Evolutionary conservation across 345 rosid species (phyloP).

Genomic region (Brassica napus): DNA sequence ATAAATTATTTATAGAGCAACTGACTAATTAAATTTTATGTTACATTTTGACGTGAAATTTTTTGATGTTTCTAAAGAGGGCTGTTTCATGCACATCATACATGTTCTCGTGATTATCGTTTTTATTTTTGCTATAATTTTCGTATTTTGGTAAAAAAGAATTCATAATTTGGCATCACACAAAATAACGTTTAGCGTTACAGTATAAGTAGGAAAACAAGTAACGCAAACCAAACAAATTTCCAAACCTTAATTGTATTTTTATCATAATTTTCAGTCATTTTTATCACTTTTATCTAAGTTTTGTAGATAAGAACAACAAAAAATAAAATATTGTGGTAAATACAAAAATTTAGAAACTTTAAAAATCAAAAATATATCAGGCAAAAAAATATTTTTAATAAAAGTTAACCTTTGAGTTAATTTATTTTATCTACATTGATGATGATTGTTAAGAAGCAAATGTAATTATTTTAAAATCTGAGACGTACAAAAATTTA

Average conservation of each 20-base stretch:
- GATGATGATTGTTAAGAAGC: too few species aligned
- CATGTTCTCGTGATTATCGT: constrained; percentile 19
- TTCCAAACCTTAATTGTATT: not conserved
- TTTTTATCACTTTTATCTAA: not conserved
- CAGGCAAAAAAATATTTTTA: not conserved
- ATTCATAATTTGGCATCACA: not conserved
- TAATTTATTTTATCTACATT: too few species aligned
- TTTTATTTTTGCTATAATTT: not conserved
- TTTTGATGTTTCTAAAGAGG: not conserved
- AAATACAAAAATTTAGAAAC: not conserved
- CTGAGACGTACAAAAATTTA: not conserved
- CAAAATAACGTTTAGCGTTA: not conserved
- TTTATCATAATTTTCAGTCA: not conserved
- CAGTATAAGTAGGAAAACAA: not conserved
- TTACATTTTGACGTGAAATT: not conserved
- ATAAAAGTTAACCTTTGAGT: not conserved
- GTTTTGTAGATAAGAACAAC: not conserved
- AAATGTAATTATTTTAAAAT: too few species aligned
- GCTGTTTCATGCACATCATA: constrained; percentile 1
- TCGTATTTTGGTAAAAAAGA: not conserved
- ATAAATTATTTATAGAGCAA: not conserved
- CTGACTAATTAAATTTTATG: not conserved
- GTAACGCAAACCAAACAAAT: not conserved
- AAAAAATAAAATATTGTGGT: not conserved
- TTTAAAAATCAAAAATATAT: not conserved